Evolutionary conservation across 2,329 filamentous ascomycete species (phyloP).

Genomic region (Verticillium klebahnii): DNA sequence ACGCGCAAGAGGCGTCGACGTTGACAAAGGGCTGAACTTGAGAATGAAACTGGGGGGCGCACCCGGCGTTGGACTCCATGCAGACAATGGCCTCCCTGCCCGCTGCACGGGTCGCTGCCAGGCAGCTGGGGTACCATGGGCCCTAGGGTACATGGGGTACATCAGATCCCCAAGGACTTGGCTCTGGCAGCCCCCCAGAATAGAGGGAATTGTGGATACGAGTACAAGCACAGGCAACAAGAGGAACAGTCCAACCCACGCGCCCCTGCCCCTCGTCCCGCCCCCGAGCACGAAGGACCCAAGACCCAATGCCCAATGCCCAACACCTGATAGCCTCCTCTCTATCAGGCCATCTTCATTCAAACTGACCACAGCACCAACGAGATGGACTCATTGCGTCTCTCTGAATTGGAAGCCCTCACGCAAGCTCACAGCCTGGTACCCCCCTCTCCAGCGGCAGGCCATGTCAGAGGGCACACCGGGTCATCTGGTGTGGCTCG

Average conservation of each 20-base stretch:
- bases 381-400: neutral
- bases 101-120: neutral
- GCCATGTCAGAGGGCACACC: conserved; percentile 1
- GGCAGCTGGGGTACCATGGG: neutral
- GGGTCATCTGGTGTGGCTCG: conserved; percentile 7
- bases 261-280: neutral
- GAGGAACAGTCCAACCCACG: neutral
- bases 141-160: neutral
- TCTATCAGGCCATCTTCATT: neutral
- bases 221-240: neutral
- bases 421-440: neutral
- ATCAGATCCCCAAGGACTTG: neutral
- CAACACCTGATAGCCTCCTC: too few species aligned
- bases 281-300: neutral
- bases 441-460: neutral
- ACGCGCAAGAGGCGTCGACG: neutral
- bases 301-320: too few species aligned
- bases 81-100: neutral
- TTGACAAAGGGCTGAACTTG: neutral
- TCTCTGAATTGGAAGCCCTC: neutral
- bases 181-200: neutral
- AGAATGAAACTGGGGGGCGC: neutral
- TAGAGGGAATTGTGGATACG: neutral
- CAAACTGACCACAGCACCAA: neutral
- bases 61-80: neutral